A percentile compares a stretch with the other conserved stretches of the same genome.
These are phyloP conservation scores for Pythium plurisporium DNA, from an alignment of 352 stramenopile species.

Conservation along the genomic window DNA sequence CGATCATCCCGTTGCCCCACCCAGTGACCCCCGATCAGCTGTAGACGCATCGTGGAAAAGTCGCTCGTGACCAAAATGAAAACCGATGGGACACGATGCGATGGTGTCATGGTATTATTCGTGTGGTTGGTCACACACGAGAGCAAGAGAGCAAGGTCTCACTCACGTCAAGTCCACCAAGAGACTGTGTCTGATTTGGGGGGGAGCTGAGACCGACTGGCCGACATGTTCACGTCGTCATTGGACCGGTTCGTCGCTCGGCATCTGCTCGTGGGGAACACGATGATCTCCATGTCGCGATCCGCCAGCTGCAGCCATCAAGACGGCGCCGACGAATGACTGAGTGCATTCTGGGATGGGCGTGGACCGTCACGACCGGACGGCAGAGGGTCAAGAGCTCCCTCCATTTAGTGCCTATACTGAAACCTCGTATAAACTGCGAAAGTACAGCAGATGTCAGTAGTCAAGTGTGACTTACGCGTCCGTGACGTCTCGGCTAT, in stretches of 20 bases:
- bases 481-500: neutral
- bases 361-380: neutral
- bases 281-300: neutral
- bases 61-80: too few species aligned
- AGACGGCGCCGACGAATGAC: neutral
- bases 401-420: neutral
- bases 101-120: too few species aligned
- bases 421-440: neutral
- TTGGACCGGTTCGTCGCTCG: neutral
- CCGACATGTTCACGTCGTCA: too few species aligned
- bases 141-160: too few species aligned
- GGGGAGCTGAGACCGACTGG: too few species aligned
- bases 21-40: conserved; percentile 82
- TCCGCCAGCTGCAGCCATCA: neutral
- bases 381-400: neutral
- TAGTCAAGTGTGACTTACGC: neutral
- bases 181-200: too few species aligned
- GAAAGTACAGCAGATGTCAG: neutral
- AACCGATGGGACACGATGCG: too few species aligned
- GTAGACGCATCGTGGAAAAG: too few species aligned
- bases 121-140: too few species aligned
- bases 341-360: neutral
- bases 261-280: conserved; percentile 1
- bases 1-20: conserved; percentile 85
- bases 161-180: too few species aligned